Base-by-base conservation (phyloP, 2,329 filamentous ascomycete species). In the Diaporthe ilicicola region DNA sequence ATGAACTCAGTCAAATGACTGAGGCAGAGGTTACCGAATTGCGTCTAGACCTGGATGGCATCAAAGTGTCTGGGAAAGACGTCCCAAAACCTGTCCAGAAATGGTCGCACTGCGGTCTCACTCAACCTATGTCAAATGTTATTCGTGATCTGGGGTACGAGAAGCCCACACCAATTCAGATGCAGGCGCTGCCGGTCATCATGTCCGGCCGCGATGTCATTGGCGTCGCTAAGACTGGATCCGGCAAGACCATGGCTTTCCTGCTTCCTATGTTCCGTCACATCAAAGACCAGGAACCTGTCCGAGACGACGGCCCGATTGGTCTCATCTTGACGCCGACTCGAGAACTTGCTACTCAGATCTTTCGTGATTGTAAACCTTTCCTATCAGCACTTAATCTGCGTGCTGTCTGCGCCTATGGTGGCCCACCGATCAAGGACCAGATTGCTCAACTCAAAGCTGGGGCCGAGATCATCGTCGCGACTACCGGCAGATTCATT, bases 121-220 rank as follows among this genome's bases (percentile, higher is more conserved):
- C 94, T 19, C 90, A 94, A 37, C 93, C 95, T 77, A 95, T 94
- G 8, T 84, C 98, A 69, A 94, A 98, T 77, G 92, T 97, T 46
- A 91, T 99, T 73, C 89, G 91, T 48, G 89, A 88, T 67, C 84
- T 98, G 46, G 93, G 93, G 8, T 99, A 94, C 79, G 93, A 97
- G 69, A 93, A 91, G 78, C 95, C 96, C 0, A 98, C 96, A 0
- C 90, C 95, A 0, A 98, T 99, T 76, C 96, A 99, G 81, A 92
- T 95, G 81, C 96, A 99, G 81, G 96, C 96, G 2, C 91, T 98
- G 72, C 96, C 96, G 2, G 92, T 94, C 12, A 93, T 98, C 77
- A 98, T 98, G 93, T 97, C 95, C 34, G 96, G 96, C 12, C 90
- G 94, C 75, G 96, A 99, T 84, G 93, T 98, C 46, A 94, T 99